phyloP scores from a whole-genome alignment of 129 eudicot species.

The Escallonia rubra region DNA sequence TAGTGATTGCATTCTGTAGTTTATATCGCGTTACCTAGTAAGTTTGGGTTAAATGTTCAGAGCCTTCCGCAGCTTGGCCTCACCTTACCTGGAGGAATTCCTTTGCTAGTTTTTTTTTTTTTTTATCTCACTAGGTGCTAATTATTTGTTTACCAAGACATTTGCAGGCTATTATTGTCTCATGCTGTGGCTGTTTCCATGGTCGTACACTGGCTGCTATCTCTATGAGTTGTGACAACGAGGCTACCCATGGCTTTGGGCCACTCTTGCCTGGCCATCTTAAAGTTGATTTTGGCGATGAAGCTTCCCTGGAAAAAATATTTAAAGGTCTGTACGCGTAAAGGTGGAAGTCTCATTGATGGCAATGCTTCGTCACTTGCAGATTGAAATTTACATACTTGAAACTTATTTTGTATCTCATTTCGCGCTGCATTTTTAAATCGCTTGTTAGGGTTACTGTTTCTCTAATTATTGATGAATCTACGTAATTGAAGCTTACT shows the following conservation, averaged over 20 bases:
- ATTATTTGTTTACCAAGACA: background rate
- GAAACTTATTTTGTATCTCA: background rate
- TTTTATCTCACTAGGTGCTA: too few relatives aligned
- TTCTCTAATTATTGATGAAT: background rate
- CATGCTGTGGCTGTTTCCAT: constrained; percentile 99
- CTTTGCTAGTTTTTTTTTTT: too few relatives aligned
- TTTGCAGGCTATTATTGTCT: constrained; percentile 86
- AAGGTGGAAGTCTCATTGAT: too few relatives aligned
- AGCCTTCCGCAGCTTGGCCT: too few relatives aligned
- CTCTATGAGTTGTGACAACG: constrained; percentile 99
- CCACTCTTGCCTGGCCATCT: constrained; percentile 85
- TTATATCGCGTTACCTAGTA: background rate
- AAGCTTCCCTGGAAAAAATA: constrained; percentile 62
- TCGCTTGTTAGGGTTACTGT: too few relatives aligned
- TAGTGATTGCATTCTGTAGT: background rate
- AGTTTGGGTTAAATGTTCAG: background rate
- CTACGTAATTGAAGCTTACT: background rate
- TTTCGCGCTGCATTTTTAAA: too few relatives aligned
- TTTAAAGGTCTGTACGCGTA: constrained; percentile 54
- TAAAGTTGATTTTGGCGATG: constrained; percentile 95
- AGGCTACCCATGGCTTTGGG: constrained; percentile 90
- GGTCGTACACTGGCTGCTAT: constrained; percentile 94
- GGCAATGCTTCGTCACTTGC: background rate
- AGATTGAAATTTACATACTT: background rate
- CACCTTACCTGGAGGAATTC: too few relatives aligned